Base-by-base conservation (phyloP, 2,329 filamentous ascomycete species). In the Epichloe baconii region DNA sequence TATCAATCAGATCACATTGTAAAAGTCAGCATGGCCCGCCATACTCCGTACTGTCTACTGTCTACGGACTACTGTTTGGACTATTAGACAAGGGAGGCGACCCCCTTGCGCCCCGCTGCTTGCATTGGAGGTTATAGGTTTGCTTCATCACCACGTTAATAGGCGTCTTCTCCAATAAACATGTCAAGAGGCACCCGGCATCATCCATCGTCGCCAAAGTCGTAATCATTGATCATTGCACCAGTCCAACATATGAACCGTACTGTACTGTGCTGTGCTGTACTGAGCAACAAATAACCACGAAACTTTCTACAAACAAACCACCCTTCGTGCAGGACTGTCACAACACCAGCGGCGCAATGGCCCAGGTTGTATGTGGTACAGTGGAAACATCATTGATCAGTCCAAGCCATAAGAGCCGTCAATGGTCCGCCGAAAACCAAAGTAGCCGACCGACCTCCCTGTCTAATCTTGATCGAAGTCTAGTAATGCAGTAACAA, bases 381-480 rank as follows among this genome's bases (percentile, higher is more conserved):
- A 50, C 54, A 60, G 53, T 46, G 57, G 56, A 61, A 65, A 61
- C 57, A 58, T 65, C 61, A 61, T 65, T 64, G 63, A 64, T 60
- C 60, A 63, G 59, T 58, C 61, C 57, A 62, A 60, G 62, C 62
- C 64, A 64, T 61, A 57, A 41, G 60, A 64, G 61, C 65, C 64
- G 57, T 64, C 56, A 17, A 64, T 58, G 57, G 56, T 59, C 58
- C 58, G 57, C 58, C 56, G 53, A 57, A 59, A 55, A 61, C 58
- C 59, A 55, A 56, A 55, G 51, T 55, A 58, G 57, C 58, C 60
- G 53, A 58, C 57, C 50, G 57, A 60, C 59, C 59, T 56, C 58
- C 63, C 58, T 57, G 56, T 68, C 65, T 68, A 68, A 68, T 67
- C 62, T 64, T 63, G 63, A 63, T 65, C 61, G 57, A 66, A 64